phyloP scores from a whole-genome alignment of 352 stramenopile genomes.

The Phytophthora pini region DNA sequence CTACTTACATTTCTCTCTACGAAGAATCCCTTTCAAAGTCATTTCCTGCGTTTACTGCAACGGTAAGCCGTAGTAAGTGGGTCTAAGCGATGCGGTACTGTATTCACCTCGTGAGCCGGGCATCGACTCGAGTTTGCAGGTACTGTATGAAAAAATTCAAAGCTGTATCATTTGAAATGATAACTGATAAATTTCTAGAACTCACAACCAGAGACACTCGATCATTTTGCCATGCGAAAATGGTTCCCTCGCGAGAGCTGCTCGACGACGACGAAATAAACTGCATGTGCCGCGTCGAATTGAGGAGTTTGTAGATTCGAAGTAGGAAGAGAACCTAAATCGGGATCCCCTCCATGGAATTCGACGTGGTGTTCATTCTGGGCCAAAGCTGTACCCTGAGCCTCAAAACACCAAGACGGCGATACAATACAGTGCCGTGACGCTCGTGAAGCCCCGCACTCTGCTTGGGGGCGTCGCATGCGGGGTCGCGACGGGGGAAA shows the following conservation, averaged over 20 bases:
- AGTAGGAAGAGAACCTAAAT: not conserved
- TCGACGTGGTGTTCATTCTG: not conserved
- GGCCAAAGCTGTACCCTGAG: too few relatives aligned
- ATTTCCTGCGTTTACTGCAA: too few relatives aligned
- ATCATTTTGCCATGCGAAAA: conserved; percentile 28
- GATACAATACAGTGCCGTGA: conserved; percentile 2
- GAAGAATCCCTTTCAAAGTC: too few relatives aligned
- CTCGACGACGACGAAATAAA: conserved; percentile 6
- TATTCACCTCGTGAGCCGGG: too few relatives aligned
- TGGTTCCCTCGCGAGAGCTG: not conserved
- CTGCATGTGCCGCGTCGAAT: not conserved
- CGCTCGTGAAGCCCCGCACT: conserved; percentile 9
- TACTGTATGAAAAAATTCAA: too few relatives aligned
- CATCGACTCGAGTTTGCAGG: too few relatives aligned
- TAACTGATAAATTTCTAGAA: conserved; percentile 34
- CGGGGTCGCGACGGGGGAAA: conserved; percentile 10
- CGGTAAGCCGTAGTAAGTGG: too few relatives aligned
- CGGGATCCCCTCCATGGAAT: not conserved
- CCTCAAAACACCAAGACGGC: conserved; percentile 3
- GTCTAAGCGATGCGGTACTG: too few relatives aligned
- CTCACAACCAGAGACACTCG: conserved; percentile 14
- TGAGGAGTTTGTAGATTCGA: too few relatives aligned
- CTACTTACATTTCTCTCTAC: too few relatives aligned
- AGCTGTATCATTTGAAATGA: conserved; percentile 8
- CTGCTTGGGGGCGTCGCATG: conserved; percentile 33